Percentiles rank a stretch among this genome's conserved stretches.
phyloP scores from a whole-genome alignment of 768 basidiomycete species.

The Podaxis mareebaensis region DNA sequence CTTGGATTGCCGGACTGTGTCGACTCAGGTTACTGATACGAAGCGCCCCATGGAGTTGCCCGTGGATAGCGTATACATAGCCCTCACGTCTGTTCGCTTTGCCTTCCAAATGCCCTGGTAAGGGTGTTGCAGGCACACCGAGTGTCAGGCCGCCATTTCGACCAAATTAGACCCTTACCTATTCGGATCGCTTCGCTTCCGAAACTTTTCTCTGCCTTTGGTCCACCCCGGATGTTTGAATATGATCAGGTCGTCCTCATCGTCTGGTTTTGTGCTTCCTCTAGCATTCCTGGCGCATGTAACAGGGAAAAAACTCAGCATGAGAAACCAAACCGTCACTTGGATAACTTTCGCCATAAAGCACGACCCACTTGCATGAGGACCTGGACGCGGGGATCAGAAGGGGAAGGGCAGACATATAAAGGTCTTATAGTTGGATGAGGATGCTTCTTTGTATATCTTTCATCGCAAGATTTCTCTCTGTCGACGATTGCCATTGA shows the following conservation, averaged over 20 bases:
- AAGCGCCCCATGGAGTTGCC: slow-evolving; percentile 72
- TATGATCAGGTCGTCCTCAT: not conserved
- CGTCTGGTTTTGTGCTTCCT: slow-evolving; percentile 26
- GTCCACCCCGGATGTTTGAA: not conserved
- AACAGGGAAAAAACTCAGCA: not conserved
- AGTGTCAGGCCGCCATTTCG: no score
- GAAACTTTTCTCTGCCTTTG: no score
- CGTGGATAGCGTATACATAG: slow-evolving; percentile 44
- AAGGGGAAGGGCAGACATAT: slow-evolving; percentile 15
- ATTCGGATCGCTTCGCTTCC: no score
- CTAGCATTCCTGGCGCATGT: slow-evolving; percentile 28
- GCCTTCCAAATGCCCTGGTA: not conserved
- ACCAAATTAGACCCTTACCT: no score
- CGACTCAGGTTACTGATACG: slow-evolving; percentile 59
- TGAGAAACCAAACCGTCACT: not conserved
- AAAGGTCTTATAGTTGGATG: slow-evolving; percentile 37
- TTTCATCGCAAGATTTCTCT: slow-evolving; percentile 27
- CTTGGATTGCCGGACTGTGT: slow-evolving; percentile 59
- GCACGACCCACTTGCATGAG: slow-evolving; percentile 32
- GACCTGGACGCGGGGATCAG: slow-evolving; percentile 26
- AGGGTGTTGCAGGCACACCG: no score
- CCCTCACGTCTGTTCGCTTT: not conserved
- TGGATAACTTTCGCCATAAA: slow-evolving; percentile 27
- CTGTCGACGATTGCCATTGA: slow-evolving; percentile 16
- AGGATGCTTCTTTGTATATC: slow-evolving; percentile 46